Conservation (phyloP, 352 stramenopile genomes). For the Phytophthora citrophthora region DNA sequence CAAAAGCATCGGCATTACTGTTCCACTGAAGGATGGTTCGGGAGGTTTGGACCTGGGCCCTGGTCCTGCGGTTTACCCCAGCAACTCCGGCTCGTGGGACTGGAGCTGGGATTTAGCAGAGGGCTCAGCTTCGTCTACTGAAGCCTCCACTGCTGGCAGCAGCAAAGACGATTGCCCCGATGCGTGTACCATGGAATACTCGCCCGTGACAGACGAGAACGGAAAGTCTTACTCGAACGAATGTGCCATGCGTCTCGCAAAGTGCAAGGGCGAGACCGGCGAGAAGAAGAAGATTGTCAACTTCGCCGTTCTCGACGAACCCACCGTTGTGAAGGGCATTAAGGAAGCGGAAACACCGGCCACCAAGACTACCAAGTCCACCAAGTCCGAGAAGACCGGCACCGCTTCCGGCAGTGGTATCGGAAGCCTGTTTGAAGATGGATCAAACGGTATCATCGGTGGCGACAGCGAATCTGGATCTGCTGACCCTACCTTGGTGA, state of each 20-base stretch:
- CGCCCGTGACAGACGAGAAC: conserved; percentile 23
- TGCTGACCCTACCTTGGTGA: conserved; percentile 15
- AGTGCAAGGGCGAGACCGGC: conserved; percentile 21
- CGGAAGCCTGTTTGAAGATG: conserved; percentile 19
- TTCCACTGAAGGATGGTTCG: conserved; percentile 17
- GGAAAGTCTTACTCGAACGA: conserved; percentile 24
- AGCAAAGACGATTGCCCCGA: conserved; percentile 10
- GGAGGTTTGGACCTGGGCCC: conserved; percentile 10
- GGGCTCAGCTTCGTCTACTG: conserved; percentile 3
- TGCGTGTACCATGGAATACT: conserved; percentile 25
- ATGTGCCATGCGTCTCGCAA: conserved; percentile 21
- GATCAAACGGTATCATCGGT: conserved; percentile 4
- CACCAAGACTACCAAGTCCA: conserved; percentile 14
- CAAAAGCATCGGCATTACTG: conserved; percentile 15
- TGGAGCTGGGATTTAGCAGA: conserved; percentile 16
- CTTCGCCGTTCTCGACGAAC: conserved; percentile 12
- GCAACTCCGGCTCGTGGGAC: conserved; percentile 24
- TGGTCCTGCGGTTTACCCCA: conserved; percentile 20
- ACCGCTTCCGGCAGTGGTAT: conserved; percentile 8
- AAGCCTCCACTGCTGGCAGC: conserved; percentile 10
- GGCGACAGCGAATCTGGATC: neutral
- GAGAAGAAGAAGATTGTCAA: conserved; percentile 24
- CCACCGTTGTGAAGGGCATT: conserved; percentile 6
- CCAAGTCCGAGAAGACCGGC: conserved; percentile 21
- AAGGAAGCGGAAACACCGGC: conserved; percentile 1